Base-by-base conservation (phyloP, 768 basidiomycete species). In the Boletus eberwhitei region DNA sequence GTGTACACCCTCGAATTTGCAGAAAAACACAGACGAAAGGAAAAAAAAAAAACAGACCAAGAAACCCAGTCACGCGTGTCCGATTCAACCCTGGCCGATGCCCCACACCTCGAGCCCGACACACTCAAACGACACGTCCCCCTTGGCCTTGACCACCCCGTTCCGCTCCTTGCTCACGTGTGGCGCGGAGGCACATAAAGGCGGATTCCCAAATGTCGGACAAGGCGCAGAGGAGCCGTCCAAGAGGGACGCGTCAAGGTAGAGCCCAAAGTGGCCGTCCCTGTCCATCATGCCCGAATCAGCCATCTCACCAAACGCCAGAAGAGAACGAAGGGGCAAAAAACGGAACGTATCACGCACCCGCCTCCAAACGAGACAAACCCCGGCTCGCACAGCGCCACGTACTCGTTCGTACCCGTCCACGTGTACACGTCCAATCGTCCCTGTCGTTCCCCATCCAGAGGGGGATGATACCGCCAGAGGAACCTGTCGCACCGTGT, bases 31-130 rank as follows among this genome's bases (percentile, higher is more conserved):
- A 24, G 24, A 24, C 24, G 24, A 24, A 24, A 24, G 4, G 24
- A 4, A 24, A 22, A 22, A 24, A 24, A 26, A 26, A 26, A 26
- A 26, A 26, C 0, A 26, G 5, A 6, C 29, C 35, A 16, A 35
- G 35, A 35, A 35, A 35, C 6, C 14, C 35, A 35, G 17, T 2
- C 35, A 8, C 16, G 16, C 35, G 16, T 36, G 24, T 26, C 24
- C 24, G 24, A 24, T 24, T 24, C 13, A 36, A 16, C 35, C 35
- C 35, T 36, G 35, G 7, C 47, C 86, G 40, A 93, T 74, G 5
- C 82, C 87, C 95, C 95, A 97, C 0, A 94, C 91, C 65, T 98
- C 95, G 50, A 98, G 69, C 14, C 88, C 93, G 0, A 96, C 87
- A 69, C 93, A 93, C 65, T 96, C 93, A 60, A 98, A 98, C n/a